A percentile compares a stretch with the other conserved stretches of the same genome.
Conservation (phyloP, 1,284 basidiomycete species). For the Ganoderma lingzhi region DNA sequence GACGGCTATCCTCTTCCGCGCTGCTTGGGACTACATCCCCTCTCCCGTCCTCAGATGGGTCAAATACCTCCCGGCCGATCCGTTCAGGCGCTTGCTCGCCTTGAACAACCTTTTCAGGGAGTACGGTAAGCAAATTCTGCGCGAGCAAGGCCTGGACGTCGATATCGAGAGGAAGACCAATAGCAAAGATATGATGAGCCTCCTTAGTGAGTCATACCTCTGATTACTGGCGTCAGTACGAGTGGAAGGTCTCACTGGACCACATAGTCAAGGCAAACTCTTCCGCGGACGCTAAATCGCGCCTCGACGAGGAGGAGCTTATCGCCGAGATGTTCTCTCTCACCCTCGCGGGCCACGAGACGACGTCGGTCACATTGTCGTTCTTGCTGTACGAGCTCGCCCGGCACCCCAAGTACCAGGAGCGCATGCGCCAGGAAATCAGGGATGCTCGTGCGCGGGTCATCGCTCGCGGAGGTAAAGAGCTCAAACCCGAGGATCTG, state of each 20-base stretch:
- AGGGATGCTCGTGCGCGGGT: constrained; percentile 29
- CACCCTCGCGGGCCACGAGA: constrained; percentile 39
- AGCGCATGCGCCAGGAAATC: constrained; percentile 40
- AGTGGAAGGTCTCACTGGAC: too few species aligned
- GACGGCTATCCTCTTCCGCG: constrained; percentile 32
- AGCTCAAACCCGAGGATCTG: constrained; percentile 41
- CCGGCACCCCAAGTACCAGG: constrained; percentile 40
- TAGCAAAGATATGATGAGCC: constrained; percentile 48
- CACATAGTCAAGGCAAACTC: constrained; percentile 59
- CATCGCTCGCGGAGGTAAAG: constrained; percentile 35
- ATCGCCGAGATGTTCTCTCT: constrained; percentile 59
- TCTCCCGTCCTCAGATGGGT: constrained; percentile 31
- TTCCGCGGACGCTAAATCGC: constrained; percentile 50
- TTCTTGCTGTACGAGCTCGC: constrained; percentile 43
- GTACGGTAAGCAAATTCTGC: constrained; percentile 35
- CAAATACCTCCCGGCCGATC: constrained; percentile 37
- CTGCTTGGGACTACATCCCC: constrained; percentile 40
- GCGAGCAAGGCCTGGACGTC: constrained; percentile 20
- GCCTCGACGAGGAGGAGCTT: constrained; percentile 55
- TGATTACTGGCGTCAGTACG: background rate
- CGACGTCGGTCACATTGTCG: constrained; percentile 33
- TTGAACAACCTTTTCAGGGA: constrained; percentile 33
- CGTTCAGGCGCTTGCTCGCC: constrained; percentile 36
- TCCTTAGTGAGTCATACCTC: constrained; percentile 44
- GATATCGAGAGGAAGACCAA: constrained; percentile 24